Evolutionary conservation across 1,284 basidiomycete species (phyloP).

Genomic region (Marasmius oreades): DNA sequence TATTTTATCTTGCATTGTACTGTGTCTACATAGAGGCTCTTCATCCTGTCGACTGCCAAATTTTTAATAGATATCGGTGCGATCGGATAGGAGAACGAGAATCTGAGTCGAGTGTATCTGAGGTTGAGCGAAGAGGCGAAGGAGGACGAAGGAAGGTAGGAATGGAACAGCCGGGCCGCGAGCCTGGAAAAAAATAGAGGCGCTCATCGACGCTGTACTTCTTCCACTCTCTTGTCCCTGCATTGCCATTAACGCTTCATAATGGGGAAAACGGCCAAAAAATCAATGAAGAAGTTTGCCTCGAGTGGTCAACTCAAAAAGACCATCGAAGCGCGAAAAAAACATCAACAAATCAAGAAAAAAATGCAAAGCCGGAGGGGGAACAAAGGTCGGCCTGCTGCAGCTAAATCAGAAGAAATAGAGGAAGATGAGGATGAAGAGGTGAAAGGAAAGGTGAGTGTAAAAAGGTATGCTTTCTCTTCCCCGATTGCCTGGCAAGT

Average conservation of each 20-base stretch:
- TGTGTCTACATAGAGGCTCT: too few species aligned
- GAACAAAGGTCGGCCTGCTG: conserved; percentile 33
- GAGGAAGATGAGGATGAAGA: conserved; percentile 35
- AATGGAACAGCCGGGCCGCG: too few species aligned
- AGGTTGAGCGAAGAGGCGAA: too few species aligned
- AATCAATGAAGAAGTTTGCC: conserved; percentile 84
- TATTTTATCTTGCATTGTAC: too few species aligned
- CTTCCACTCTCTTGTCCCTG: not conserved
- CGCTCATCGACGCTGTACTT: too few species aligned
- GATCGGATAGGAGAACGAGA: too few species aligned
- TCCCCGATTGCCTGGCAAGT: not conserved
- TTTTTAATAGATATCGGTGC: too few species aligned
- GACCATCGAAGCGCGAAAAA: conserved; percentile 74
- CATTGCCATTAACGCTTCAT: not conserved
- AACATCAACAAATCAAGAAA: conserved; percentile 72
- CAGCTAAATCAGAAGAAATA: conserved; percentile 32
- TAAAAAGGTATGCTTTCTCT: too few species aligned
- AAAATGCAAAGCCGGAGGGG: conserved; percentile 62
- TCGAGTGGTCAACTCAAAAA: conserved; percentile 85
- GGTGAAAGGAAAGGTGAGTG: conserved; percentile 30
- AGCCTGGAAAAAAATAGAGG: too few species aligned
- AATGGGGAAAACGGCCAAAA: conserved; percentile 45
- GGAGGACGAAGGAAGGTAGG: too few species aligned
- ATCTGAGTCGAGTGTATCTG: too few species aligned
- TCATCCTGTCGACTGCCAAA: too few species aligned